Base-by-base conservation (phyloP, 345 rosid genomes). In the Corymbia maculata region DNA sequence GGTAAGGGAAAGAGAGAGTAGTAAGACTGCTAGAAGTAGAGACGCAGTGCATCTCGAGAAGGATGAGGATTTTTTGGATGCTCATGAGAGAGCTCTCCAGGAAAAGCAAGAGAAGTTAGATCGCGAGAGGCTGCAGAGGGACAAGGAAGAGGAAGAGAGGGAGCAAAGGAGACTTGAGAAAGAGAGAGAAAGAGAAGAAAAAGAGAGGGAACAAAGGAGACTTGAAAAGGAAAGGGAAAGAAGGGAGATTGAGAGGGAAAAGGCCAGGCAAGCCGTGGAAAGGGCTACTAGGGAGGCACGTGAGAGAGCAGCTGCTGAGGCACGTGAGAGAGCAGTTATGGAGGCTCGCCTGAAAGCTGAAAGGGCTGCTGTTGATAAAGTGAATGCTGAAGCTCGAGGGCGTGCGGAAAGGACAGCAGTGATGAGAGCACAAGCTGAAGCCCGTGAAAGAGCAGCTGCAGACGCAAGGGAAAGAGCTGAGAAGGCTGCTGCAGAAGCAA, bases 231-330 rank as follows among this genome's bases (percentile, higher is more conserved):
- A 94, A 93, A 94, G 93, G 91, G 95, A 94, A 89, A 90, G 97
- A 91, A 91, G 95, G 90, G 92, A 93, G 91, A 87, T 93, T 55
- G 95, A 95, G 92, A 95, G 96, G 90, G 99, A 94, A 88, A 92
- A 94, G 93, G 97, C 93, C 52, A 95, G 98, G 90, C 98, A 98
- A 90, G 99, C 95, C 14, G 99, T 98, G 51, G 99, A 97, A 93
- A 95, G 99, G 92, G 99, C 99, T 89, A 97, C 98, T 51, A 96
- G 99, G 93, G 99, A 93, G 88, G 91, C 89, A 49, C 89, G 91
- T n/a, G 99, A 98, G 92, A 95, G 99, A 91, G 99, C 99, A 89
- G 96, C 98, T 85, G 95, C 97, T 92, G 99, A 91, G 59, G 91
- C 89, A 47, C 89, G 91, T 28, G 99, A 96, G 92, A 94, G 99